Base-by-base conservation (phyloP, 2,329 filamentous ascomycete species). In the Penicillium brevicompactum region DNA sequence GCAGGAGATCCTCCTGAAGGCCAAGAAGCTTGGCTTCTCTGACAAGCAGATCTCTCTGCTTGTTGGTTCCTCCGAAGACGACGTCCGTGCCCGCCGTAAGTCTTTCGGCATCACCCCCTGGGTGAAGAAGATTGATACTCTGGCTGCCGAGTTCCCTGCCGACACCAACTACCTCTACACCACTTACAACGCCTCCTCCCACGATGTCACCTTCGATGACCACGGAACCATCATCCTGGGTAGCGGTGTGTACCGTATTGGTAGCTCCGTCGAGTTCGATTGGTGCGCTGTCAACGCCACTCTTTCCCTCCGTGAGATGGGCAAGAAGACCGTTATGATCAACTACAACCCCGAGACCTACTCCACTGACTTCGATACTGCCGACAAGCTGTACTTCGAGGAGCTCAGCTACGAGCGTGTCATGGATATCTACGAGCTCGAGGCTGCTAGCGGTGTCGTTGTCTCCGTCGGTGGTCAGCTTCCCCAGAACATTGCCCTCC, bases 371-470 rank as follows among this genome's bases (percentile, higher is more conserved):
- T 93, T 88, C 71, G 94, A 99, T 66, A 86, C 85, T 9, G 91
- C 92, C 8, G 93, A 97, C 67, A 91, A 87, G 68, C 84, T 99
- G 5, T 99, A 97, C 78, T 99, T 99, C 62, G 94, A 97, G 67
- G 94, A 99, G 76, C 78, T 97, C 51, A 94, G 89, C 75, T 97
- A 97, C 73, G 94, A 97, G 79, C 88, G 93, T 71, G 93, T 97
- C 9, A 96, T 97, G 91, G 94, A 99, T 74, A 97, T 97, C 63
- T 97, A 97, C 74, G 94, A 97, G 75, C 84, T 97, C 14, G 94
- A 97, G 76, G 80, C 81, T 55, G 87, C 92, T 6, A 86, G 82
- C 51, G 93, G 92, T 66, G 91, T 97, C 24, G 92, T 97, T 4
- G 93, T 97, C 7, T 97, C 92, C 56, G 92, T 97, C 10, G 94